phyloP scores from a whole-genome alignment of 2,329 filamentous ascomycete genomes.

The Eutypella sp. region DNA sequence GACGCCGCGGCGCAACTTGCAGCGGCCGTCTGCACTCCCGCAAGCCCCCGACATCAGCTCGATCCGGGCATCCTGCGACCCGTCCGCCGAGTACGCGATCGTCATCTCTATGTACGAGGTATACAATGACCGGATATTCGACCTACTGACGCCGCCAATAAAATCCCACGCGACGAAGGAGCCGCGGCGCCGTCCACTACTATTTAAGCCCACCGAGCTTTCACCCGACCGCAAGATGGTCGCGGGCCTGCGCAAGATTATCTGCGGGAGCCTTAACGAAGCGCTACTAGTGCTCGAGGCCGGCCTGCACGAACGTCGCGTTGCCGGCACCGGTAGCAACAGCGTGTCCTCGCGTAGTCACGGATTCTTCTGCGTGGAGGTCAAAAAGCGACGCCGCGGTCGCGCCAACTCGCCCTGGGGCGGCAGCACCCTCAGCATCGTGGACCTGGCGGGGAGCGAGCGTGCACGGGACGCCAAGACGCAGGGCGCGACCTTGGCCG shows the following conservation, averaged over 20 bases:
- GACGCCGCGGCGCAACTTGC: constrained; percentile 57
- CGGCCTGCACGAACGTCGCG: constrained; percentile 77
- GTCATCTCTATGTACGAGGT: constrained; percentile 98
- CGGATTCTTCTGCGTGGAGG: constrained; percentile 92
- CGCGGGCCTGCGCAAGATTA: constrained; percentile 82
- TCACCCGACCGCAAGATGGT: constrained; percentile 93
- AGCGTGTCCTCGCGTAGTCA: constrained; percentile 89
- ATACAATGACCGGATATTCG: constrained; percentile 97
- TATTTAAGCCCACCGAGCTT: constrained; percentile 88
- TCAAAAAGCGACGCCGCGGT: constrained; percentile 67
- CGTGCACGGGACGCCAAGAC: constrained; percentile 91
- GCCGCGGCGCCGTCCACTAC: constrained; percentile 67
- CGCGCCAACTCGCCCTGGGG: constrained; percentile 60
- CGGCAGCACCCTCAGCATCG: constrained; percentile 76
- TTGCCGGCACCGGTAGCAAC: constrained; percentile 89
- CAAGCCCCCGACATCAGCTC: constrained; percentile 69
- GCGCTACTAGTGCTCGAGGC: constrained; percentile 87
- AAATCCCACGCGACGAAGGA: constrained; percentile 62
- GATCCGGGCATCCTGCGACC: constrained; percentile 61
- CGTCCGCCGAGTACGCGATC: constrained; percentile 74
- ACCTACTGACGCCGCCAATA: constrained; percentile 67
- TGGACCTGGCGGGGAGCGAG: constrained; percentile 91
- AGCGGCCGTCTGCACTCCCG: constrained; percentile 66
- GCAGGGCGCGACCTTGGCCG: constrained; percentile 82
- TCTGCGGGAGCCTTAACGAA: constrained; percentile 77